Evolutionary conservation across 2,329 filamentous ascomycete genomes (phyloP).

Genomic region (Neofusicoccum ribis): DNA sequence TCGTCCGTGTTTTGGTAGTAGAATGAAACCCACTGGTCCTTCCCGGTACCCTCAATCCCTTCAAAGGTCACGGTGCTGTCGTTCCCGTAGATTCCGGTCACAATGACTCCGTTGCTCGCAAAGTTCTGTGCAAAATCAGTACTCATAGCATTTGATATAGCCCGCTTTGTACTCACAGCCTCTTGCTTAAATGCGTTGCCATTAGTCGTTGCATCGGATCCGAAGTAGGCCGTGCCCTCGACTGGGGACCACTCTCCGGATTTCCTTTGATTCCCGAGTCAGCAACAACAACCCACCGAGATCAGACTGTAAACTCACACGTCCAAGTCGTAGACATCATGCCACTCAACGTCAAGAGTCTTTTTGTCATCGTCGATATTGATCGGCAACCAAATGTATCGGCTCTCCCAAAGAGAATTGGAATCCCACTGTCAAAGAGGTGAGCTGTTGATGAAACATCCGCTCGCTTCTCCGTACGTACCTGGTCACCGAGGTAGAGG

Average conservation of each 20-base stretch:
- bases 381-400: constrained; percentile 60
- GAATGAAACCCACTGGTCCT: constrained; percentile 59
- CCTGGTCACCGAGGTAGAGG: constrained; percentile 53
- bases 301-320: constrained; percentile 32
- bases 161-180: constrained; percentile 34
- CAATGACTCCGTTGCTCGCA: constrained; percentile 48
- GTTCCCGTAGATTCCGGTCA: constrained; percentile 57
- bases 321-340: constrained; percentile 58
- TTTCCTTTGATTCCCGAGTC: constrained; percentile 29
- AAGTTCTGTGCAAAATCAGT: constrained; percentile 39
- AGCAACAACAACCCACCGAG: background rate
- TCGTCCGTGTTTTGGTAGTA: constrained; percentile 61
- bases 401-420: constrained; percentile 58
- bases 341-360: constrained; percentile 52
- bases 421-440: constrained; percentile 47
- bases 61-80: constrained; percentile 56
- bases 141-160: no score
- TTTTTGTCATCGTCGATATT: constrained; percentile 55
- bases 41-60: constrained; percentile 50
- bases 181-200: constrained; percentile 58
- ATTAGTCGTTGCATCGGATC: constrained; percentile 45
- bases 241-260: constrained; percentile 52
- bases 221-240: constrained; percentile 51
- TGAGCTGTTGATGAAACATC: background rate
- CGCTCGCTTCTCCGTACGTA: background rate